Evolutionary conservation across 805 yeast genomes (phyloP), one percentile per base, ranked within the genome.

Genomic region (Danielia reshetovae): DNA sequence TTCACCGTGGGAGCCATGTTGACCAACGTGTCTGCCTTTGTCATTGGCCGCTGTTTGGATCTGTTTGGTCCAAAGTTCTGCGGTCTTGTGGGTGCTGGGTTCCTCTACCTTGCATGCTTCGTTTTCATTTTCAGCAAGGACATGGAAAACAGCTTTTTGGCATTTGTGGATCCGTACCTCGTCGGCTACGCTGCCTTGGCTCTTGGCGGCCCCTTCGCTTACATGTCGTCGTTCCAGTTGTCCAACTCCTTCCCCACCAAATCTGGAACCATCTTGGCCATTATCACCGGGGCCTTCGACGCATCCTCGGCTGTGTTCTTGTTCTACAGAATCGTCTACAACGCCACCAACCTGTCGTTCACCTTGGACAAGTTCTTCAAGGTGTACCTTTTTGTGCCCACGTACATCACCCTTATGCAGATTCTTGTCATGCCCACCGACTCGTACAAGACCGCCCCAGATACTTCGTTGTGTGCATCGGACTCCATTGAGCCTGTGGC

Each of bases 241-340:
- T 73, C 79, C 16, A 75, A 75, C 47, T 63, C 79, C 3, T 75
- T 75, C 53, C 81, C 81, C 2, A 59, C 64, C 32, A 65, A 65
- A 33, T 69, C 76, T 13, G 81, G 81, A 6, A 55, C 72, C 10
- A 62, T 75, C 14, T 59, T 75, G 45, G 79, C 79, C 15, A 55
- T 75, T 27, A 51, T 75, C 36, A 74, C 79, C 2, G 80, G 81
- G 12, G 79, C 81, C 0, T 75, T 75, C 41, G 81, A 75, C 54
- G 72, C 80, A 7, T 73, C 79, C 3, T 70, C 76, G 7, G 79
- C 79, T 1, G 67, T 75, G 12, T 75, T 75, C 48, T 58, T 75
- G 48, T 30, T 72, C 30, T 75, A 74, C 57, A 66, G 66, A 34
- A 45, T 66, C 14, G 37, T 66, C 21, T 75, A 70, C 54, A 45